phyloP scores from a whole-genome alignment of 768 basidiomycete genomes.

The Russula compacta region DNA sequence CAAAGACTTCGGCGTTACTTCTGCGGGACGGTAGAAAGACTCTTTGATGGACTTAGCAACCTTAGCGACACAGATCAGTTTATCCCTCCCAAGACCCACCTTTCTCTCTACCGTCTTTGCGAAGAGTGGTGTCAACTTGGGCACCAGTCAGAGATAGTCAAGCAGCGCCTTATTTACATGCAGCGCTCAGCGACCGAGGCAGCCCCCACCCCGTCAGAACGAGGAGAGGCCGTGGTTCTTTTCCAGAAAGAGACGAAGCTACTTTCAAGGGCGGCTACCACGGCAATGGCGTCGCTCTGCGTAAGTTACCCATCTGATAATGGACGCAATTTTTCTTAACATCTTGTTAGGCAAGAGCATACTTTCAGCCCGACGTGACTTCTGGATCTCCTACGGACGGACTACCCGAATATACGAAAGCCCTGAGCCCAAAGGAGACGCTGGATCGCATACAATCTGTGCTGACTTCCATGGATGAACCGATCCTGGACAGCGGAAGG shows the following conservation, averaged over 20 bases:
- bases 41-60: slow-evolving; percentile 66
- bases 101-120: slow-evolving; percentile 74
- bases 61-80: slow-evolving; percentile 71
- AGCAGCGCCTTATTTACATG: slow-evolving; percentile 62
- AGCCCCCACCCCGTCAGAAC: slow-evolving; percentile 44
- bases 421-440: slow-evolving; percentile 42
- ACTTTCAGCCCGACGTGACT: slow-evolving; percentile 52
- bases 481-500: slow-evolving; percentile 53
- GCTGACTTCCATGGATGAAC: slow-evolving; percentile 47
- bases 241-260: slow-evolving; percentile 50
- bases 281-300: slow-evolving; percentile 79
- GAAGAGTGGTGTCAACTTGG: slow-evolving; percentile 93
- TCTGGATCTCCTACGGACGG: slow-evolving; percentile 59
- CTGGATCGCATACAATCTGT: slow-evolving; percentile 65
- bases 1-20: slow-evolving; percentile 84
- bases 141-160: slow-evolving; percentile 60
- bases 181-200: slow-evolving; percentile 52
- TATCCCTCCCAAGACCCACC: slow-evolving; percentile 63
- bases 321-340: slow-evolving; percentile 2
- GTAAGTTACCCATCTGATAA: slow-evolving; percentile 40
- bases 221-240: slow-evolving; percentile 29
- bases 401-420: slow-evolving; percentile 41
- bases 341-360: slow-evolving; percentile 58
- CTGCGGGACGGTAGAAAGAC: slow-evolving; percentile 78
- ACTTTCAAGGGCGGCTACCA: slow-evolving; percentile 75